Conservation (phyloP, 139 green algal species). For the Chlorella sp. region DNA sequence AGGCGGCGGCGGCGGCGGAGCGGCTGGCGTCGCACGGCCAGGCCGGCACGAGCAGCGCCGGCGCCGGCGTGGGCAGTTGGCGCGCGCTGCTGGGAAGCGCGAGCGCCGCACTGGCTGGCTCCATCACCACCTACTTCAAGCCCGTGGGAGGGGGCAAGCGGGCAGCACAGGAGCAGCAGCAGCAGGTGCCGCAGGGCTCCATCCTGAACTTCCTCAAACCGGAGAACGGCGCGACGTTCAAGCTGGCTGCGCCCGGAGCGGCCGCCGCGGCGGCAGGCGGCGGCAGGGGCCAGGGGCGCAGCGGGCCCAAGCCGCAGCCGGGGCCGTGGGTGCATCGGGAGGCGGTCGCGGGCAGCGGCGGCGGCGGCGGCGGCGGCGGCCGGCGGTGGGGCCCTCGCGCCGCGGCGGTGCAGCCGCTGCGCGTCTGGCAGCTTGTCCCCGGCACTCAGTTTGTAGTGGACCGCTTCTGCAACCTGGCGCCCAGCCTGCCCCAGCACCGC, state of each 20-base stretch:
- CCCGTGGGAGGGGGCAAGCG: conserved; percentile 11
- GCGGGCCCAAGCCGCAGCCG: neutral
- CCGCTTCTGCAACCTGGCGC: conserved; percentile 54
- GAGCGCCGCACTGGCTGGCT: neutral
- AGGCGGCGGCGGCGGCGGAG: neutral
- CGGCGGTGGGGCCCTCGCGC: conserved; percentile 10
- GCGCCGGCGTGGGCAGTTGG: conserved; percentile 17
- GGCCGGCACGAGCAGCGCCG: neutral
- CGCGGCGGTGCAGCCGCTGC: conserved; percentile 22
- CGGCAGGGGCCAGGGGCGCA: neutral
- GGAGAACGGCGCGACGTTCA: neutral
- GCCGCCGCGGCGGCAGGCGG: neutral
- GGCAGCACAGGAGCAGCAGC: conserved; percentile 6
- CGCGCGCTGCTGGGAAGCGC: neutral
- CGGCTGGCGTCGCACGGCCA: neutral
- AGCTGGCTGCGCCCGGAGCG: neutral
- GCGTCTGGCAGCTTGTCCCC: conserved; percentile 60
- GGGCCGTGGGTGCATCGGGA: conserved; percentile 27
- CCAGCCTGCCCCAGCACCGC: conserved; percentile 16
- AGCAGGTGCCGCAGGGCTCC: conserved; percentile 1
- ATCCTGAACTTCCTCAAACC: conserved; percentile 12
- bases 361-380: conserved; percentile 2
- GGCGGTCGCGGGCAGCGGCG: conserved; percentile 6
- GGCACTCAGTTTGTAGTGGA: conserved; percentile 77
- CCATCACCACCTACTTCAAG: conserved; percentile 27